Base-by-base conservation (phyloP, 495 filamentous ascomycete genomes). In the Pyrenula aspistea region DNA sequence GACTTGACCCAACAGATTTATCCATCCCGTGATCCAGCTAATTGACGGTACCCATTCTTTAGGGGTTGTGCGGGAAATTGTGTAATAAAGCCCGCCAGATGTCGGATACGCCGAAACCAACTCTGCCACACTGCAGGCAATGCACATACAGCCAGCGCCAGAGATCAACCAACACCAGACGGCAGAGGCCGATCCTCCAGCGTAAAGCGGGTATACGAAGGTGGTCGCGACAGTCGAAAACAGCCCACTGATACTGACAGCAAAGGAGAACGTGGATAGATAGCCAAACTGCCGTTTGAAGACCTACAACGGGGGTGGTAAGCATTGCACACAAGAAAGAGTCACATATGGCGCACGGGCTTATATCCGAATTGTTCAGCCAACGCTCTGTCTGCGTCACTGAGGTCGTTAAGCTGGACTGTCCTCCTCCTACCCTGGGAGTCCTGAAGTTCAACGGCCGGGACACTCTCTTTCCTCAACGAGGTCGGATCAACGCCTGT, bases 111-210 rank as follows among this genome's bases (percentile, higher is more conserved):
- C 76, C 21, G 74, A 77, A n/a, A 77, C 74, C 56, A 79, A 60
- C 55, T 79, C 76, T 15, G 76, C 74, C n/a, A 79, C 75, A 65
- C 63, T 71, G 53, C 78, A 67, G 4, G 82, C 83, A 66, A 86
- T 77, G 57, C 79, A 82, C 76, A 79, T 78, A 55, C 80, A 83
- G 2, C 83, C 83, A 25, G 71, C 68, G 25, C 82, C 82, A n/a
- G 77, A 80, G 25, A 85, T 77, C 10, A 83, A 62, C 82, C 82
- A 85, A 62, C 74, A 83, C 83, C 82, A 86, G 52, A 86, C 74
- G 15, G 77, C 79, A 31, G 80, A 71, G 24, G 80, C 75, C 20
- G 77, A 73, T 11, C 83, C 81, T 49, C 82, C 82, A 3, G 83
- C 81, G 55, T 73, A 66, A 24, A 84, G 72, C 0, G 81, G 80